Base-by-base conservation (phyloP, 805 yeast species). In the Candida ponderosae region DNA sequence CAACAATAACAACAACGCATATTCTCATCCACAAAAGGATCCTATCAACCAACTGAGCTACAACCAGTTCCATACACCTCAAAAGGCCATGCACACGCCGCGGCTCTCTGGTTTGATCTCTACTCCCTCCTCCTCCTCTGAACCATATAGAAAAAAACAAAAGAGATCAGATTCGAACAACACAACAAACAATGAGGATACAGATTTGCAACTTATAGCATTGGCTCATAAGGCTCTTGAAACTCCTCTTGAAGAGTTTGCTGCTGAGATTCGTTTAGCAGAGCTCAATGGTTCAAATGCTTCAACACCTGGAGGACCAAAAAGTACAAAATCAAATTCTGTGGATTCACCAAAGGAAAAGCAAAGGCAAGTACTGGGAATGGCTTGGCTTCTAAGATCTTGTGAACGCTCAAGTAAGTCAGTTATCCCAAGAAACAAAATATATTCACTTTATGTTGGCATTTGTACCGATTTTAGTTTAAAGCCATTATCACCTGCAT, bases 321-420 rank as follows among this genome's bases (percentile, higher is more conserved):
- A 16, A 19, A n/a, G n/a, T 14, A 9, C 6, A n/a, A n/a, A 21
- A n/a, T 9, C 32, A 19, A 37, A 53, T n/a, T 50, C 53, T 33
- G 48, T 54, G 51, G 55, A 56, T 32, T 44, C 60, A 3, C 44
- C 56, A 23, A 66, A 65, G 34, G 86, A 81, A 47, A 65, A 76
- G 39, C 81, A 76, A 50, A 70, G 79, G 37, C 96, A 86, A 56
- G 65, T 84, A 1, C 84, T 85, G 57, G 96, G 89, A 11, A 72
- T 86, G 74, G 74, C 82, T 3, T 85, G 94, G 84, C 64, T 88
- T 31, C 66, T 81, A 60, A 75, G 77, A 48, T 68, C 78, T 19
- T 86, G 84, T 47, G 71, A 69, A 41, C 50, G 67, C 6, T 57
- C 66, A 32, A 62, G 61, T 5, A 68, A 66, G 20, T 65, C 78